Conservation (phyloP, 768 basidiomycete genomes). For the Gloeostereum incarnatum region DNA sequence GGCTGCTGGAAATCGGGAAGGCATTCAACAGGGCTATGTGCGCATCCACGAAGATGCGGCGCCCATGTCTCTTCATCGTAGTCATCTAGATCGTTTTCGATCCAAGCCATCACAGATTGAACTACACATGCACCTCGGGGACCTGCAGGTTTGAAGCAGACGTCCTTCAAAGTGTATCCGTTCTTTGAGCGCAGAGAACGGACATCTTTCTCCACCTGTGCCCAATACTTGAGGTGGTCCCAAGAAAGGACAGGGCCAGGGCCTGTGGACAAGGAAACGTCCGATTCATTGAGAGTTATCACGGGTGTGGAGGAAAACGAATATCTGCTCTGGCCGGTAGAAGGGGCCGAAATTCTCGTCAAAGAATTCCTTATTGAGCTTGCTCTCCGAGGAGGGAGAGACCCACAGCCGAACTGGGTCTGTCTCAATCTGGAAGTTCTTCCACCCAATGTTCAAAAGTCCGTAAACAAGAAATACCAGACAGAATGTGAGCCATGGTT, state of each 20-base stretch:
- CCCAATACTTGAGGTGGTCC: conserved; percentile 78
- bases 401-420: conserved; percentile 99
- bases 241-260: conserved; percentile 77
- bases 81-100: conserved; percentile 61
- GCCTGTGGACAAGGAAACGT: conserved; percentile 8
- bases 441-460: conserved; percentile 87
- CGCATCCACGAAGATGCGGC: conserved; percentile 56
- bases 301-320: conserved; percentile 49
- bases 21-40: conserved; percentile 73
- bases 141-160: conserved; percentile 93
- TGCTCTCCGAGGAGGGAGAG: conserved; percentile 79
- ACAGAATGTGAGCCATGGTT: conserved; percentile 69
- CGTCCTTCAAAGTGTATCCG: conserved; percentile 66
- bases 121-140: conserved; percentile 80
- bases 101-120: conserved; percentile 89
- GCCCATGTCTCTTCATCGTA: conserved; percentile 73
- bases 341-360: conserved; percentile 96
- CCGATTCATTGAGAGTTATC: conserved; percentile 10
- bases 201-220: conserved; percentile 70
- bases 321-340: conserved; percentile 91
- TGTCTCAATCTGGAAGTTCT: conserved; percentile 80
- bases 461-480: conserved; percentile 63
- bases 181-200: conserved; percentile 57
- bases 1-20: conserved; percentile 90
- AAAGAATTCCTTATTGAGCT: conserved; percentile 84